These are phyloP conservation scores for Erythrophleum fordii DNA, from an alignment of 306 rosid species.

Conservation along the genomic window DNA sequence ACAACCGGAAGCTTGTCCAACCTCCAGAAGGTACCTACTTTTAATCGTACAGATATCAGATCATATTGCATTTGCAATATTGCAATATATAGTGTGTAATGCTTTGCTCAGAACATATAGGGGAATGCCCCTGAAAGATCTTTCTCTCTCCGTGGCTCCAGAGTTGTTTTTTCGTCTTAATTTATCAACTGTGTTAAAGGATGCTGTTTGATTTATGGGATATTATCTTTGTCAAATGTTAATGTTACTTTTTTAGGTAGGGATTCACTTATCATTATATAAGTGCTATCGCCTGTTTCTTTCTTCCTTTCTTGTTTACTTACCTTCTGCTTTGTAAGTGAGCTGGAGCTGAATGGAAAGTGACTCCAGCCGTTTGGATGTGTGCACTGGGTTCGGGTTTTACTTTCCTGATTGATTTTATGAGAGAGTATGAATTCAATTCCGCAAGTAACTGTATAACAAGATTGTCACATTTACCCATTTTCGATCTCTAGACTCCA, in stretches of 20 bases:
- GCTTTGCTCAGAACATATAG: conserved; percentile 64
- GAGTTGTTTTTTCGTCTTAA: conserved; percentile 51
- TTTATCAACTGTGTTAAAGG: conserved; percentile 68
- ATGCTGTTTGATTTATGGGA: conserved; percentile 65
- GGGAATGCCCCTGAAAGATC: conserved; percentile 57
- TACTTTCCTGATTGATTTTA: not conserved
- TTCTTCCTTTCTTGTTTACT: not conserved
- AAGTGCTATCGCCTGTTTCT: conserved; percentile 26
- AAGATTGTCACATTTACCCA: not conserved
- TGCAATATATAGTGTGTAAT: conserved; percentile 81
- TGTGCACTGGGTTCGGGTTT: conserved; percentile 7
- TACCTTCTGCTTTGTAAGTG: conserved; percentile 34
- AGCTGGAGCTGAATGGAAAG: conserved; percentile 39
- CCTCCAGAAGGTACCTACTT: conserved; percentile 99
- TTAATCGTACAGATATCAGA: conserved; percentile 59
- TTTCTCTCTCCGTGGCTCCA: conserved; percentile 57
- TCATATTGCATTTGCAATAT: conserved; percentile 61
- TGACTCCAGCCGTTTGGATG: conserved; percentile 23
- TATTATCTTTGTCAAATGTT: conserved; percentile 58
- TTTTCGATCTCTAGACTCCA: not conserved
- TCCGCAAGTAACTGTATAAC: not conserved
- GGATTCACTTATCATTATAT: conserved; percentile 33
- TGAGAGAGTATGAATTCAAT: not conserved
- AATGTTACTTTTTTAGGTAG: conserved; percentile 49
- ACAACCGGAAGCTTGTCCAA: conserved; percentile 98